Evolutionary conservation across 2,329 filamentous ascomycete genomes (phyloP), one percentile per base, ranked within the genome.

Genomic region (Pseudocercospora crystallina): DNA sequence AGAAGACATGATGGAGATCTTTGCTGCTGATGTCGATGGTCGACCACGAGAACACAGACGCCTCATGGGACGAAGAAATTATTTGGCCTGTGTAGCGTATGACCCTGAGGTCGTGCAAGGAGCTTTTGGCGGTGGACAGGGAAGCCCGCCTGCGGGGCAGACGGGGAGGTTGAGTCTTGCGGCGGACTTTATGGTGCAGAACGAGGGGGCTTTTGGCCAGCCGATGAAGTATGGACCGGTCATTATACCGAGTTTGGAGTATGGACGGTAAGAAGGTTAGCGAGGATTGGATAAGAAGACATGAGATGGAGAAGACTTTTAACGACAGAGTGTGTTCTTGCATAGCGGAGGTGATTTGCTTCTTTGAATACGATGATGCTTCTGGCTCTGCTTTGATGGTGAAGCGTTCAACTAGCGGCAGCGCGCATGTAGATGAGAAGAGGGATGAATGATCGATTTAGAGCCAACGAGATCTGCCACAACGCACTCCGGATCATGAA

Each of bases 1-100:
- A 72, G 94, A 99, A 71, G 94, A 99, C 73, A 99, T 99, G 94
- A 95, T 99, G 88, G 94, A 99, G 76, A 95, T 99, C 60, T 99
- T 99, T 80, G 90, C 94, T 64, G 89, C 86, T 7, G 94, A 99
- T 63, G 90, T 94, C 12, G 89, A 86, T 47, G 92, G 94, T n/a
- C 77, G 83, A 32, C 78, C 84, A 0, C 80, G 91, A 40, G 92
- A 96, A 70, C 79, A 91, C 66, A 91, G 91, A 74, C 88, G 92
- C 65, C 80, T 99, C 44, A 99, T 99, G 90, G 90, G 87, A 1
- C 79, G 92, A 36, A 80, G 94, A 51, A 97, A 96, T 67, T 99
- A 97, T 66, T 85, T 92, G 10, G 90, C 92, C 0, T 86, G 95
- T 59, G 86, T 97, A n/a, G 89, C 89, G 1, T 97, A 92, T 68